Percentiles rank a stretch among this genome's conserved stretches.
Conservation (phyloP, 306 rosid genomes). For the Aeschynomene evenia region DNA sequence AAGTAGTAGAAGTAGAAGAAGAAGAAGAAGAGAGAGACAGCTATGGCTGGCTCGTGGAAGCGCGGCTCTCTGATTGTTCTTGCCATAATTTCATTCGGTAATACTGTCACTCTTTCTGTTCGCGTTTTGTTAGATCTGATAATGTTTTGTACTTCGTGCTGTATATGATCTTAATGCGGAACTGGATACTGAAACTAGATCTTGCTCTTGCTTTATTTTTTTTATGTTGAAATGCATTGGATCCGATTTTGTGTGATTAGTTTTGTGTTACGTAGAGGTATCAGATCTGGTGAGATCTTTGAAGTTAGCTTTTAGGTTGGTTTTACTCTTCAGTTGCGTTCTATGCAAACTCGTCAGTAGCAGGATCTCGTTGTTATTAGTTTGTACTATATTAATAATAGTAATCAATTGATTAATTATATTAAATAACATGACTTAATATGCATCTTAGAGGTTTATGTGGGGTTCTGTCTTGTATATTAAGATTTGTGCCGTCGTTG, state of each 20-base stretch:
- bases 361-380: not conserved
- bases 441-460: constrained; percentile 3
- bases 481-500: not conserved
- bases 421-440: not conserved
- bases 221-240: not conserved
- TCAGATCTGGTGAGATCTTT: constrained; percentile 29
- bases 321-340: not conserved
- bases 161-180: not conserved
- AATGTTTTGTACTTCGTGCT: not conserved
- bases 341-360: not conserved
- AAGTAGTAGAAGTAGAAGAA: not conserved
- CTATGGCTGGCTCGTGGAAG: constrained; percentile 74
- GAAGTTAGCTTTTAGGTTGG: not conserved
- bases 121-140: constrained; percentile 43
- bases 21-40: not conserved
- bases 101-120: not conserved
- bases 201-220: constrained; percentile 15
- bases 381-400: not conserved
- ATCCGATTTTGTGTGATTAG: not conserved
- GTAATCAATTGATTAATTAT: too few relatives aligned
- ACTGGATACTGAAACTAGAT: constrained; percentile 35
- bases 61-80: constrained; percentile 60
- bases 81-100: constrained; percentile 72
- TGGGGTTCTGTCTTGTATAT: not conserved
- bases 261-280: not conserved